Percentiles rank a stretch among this genome's conserved stretches.
Evolutionary conservation across 495 filamentous ascomycete genomes (phyloP).

Genomic region (Podospora tetraspora): DNA sequence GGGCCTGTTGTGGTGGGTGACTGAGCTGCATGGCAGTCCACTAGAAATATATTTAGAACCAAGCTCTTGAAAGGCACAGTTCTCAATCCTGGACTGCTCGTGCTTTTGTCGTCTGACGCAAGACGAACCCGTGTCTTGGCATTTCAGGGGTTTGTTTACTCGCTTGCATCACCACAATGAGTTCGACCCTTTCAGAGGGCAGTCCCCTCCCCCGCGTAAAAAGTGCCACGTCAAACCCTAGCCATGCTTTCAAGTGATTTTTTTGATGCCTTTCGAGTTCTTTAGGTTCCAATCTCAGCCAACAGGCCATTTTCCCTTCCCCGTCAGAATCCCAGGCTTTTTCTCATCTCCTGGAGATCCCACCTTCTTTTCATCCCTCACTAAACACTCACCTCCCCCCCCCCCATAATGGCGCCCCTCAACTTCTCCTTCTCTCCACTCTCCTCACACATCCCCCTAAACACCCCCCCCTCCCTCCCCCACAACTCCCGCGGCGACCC

Average conservation of each 20-base stretch:
- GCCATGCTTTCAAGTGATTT: background rate
- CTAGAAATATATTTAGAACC: too few relatives aligned
- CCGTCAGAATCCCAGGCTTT: background rate
- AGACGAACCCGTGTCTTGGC: background rate
- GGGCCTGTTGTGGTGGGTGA: too few relatives aligned
- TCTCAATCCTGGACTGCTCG: background rate
- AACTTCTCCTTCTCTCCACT: constrained; percentile 65
- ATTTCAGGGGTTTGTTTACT: background rate
- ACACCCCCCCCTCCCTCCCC: constrained; percentile 52
- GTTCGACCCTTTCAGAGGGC: background rate
- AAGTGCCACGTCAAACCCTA: background rate
- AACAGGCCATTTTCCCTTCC: background rate
- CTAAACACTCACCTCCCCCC: constrained; percentile 10
- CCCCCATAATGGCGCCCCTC: constrained; percentile 48
- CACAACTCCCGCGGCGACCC: constrained; percentile 66
- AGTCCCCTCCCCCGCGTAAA: background rate
- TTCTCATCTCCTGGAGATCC: background rate
- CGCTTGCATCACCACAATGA: background rate
- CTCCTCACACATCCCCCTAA: constrained; percentile 67
- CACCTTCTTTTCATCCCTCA: background rate
- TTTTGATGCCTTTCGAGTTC: background rate
- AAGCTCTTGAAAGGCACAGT: background rate
- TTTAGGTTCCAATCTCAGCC: background rate
- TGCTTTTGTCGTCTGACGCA: background rate
- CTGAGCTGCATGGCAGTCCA: too few relatives aligned